phyloP scores from a whole-genome alignment of 192 early-diverging fungal species.

The Rhizophagus sp. region DNA sequence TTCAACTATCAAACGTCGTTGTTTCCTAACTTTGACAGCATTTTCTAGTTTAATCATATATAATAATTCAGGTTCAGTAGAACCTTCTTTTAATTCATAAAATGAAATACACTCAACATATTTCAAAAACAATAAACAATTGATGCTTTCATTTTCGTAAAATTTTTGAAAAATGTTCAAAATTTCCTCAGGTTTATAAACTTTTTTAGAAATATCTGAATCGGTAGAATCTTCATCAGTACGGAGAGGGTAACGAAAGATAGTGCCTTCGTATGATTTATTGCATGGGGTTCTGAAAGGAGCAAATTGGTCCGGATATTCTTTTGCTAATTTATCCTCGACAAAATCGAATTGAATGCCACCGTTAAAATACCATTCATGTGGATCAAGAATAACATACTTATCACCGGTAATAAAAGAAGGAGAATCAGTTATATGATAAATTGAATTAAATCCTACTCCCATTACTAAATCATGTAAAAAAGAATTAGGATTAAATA shows the following conservation, averaged over 20 bases:
- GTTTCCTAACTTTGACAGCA: conserved; percentile 21
- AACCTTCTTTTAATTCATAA: conserved; percentile 32
- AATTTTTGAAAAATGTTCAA: conserved; percentile 33
- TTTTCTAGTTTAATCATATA: conserved; percentile 38
- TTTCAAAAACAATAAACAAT: conserved; percentile 39
- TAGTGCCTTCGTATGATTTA: conserved; percentile 34
- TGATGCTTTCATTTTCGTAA: conserved; percentile 28
- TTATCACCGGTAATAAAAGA: conserved; percentile 39
- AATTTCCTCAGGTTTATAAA: conserved; percentile 32
- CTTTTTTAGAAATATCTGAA: conserved; percentile 32
- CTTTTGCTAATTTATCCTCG: not conserved
- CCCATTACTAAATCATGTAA: not conserved
- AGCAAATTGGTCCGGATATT: conserved; percentile 36
- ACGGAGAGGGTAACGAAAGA: conserved; percentile 43
- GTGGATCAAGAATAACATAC: conserved; percentile 39
- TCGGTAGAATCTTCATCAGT: conserved; percentile 25
- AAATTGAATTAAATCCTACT: conserved; percentile 29
- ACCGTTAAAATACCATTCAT: conserved; percentile 30
- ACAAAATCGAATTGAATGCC: conserved; percentile 33
- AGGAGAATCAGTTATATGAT: conserved; percentile 41
- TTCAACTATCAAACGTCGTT: conserved; percentile 1
- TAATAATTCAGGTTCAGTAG: conserved; percentile 5
- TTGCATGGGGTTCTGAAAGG: conserved; percentile 28
- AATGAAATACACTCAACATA: conserved; percentile 37
- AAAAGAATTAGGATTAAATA: too few species aligned